Evolutionary conservation across 2,329 filamentous ascomycete genomes (phyloP).

Genomic region (Amylocarpus encephaloides): DNA sequence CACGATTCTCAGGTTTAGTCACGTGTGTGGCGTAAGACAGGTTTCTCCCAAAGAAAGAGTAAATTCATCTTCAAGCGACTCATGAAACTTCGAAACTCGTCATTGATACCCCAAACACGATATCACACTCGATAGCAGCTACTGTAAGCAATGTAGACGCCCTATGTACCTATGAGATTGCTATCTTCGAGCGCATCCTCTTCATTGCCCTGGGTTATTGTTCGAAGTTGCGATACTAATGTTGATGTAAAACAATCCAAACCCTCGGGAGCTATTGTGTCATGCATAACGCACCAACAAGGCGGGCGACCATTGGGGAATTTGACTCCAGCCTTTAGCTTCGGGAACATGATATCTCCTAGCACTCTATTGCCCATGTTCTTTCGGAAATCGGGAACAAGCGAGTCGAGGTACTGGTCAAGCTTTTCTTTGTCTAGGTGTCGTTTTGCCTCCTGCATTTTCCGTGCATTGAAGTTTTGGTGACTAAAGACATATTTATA

Average conservation of each 20-base stretch:
- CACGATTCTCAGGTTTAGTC: too few relatives aligned
- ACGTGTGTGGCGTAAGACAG: too few relatives aligned
- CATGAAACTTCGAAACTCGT: too few relatives aligned
- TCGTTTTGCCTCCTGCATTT: constrained; percentile 9
- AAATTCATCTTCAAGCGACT: too few relatives aligned
- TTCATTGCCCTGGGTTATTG: not conserved
- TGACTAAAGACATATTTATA: constrained; percentile 7
- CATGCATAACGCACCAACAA: constrained; percentile 8
- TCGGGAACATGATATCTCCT: constrained; percentile 8
- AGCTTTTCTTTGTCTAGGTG: constrained; percentile 2
- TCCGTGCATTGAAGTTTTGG: constrained; percentile 3
- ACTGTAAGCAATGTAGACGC: too few relatives aligned
- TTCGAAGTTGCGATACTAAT: not conserved
- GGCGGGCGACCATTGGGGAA: constrained; percentile 2
- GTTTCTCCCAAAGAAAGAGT: too few relatives aligned
- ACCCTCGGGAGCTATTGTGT: constrained; percentile 3
- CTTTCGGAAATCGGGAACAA: constrained; percentile 6
- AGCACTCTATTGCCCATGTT: constrained; percentile 5
- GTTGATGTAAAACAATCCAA: not conserved
- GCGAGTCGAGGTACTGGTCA: constrained; percentile 5
- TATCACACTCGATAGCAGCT: too few relatives aligned
- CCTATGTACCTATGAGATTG: too few relatives aligned
- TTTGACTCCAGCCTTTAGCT: constrained; percentile 3
- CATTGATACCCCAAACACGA: too few relatives aligned
- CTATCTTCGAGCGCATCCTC: not conserved